Evolutionary conservation across 2,329 filamentous ascomycete genomes (phyloP), one percentile per base, ranked within the genome.

Genomic region (Botrytis cinerea): DNA sequence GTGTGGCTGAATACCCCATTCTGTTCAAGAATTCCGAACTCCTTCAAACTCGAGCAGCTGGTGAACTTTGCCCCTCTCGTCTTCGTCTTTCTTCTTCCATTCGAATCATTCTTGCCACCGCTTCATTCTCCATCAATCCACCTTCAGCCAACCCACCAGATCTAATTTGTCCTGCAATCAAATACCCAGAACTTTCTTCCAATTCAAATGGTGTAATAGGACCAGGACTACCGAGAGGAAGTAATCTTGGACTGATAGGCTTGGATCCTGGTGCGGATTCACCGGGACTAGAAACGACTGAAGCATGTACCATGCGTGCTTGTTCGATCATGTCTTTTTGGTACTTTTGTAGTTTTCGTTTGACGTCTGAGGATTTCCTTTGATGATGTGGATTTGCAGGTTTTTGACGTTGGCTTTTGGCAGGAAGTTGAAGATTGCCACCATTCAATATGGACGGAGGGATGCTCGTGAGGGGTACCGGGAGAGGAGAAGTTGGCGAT

Each of bases 141-240:
- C 71, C 38, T 22, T 61, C 67, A 22, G 67, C 62, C 18, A 46
- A 51, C 43, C 62, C 60, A 28, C 68, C 54, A n/a, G 70, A 48
- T 63, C 72, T 60, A 51, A 54, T 67, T 45, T 73, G 48, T 51
- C 77, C 76, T 22, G 77, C 79, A 57, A 76, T 72, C 28, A 80
- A 72, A 73, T 80, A 80, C 4, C 78, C 77, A 32, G 75, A 76
- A 61, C 74, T 73, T 59, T 79, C 85, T 57, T 85, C 84, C 10
- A 91, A 80, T 28, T 88, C 87, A 84, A 90, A 89, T 1, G 89
- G 88, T 1, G 89, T 90, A 22, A 90, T 88, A 0, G 88, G 88
- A 0, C 88, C 88, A 0, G 88, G 88, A 73, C 88, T 89, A 5
- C 87, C 87, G 18, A 89, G 78, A 0, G 88, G 88, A 60, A 81